Evolutionary conservation across 768 basidiomycete genomes (phyloP).

Genomic region (Terana coerulea): DNA sequence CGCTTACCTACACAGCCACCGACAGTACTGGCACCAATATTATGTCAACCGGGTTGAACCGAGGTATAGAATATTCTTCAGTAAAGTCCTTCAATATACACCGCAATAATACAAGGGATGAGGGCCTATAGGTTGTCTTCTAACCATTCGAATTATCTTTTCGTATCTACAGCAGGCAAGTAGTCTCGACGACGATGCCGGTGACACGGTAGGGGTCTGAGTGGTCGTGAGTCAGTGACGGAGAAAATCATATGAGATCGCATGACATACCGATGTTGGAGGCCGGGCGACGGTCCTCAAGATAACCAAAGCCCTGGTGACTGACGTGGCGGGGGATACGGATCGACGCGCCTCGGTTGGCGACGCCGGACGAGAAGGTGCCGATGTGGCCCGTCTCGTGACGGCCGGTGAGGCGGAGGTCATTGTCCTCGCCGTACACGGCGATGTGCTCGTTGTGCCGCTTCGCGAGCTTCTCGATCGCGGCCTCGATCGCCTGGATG

Average conservation of each 20-base stretch:
- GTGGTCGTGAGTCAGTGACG: constrained; percentile 5
- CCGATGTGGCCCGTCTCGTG: constrained; percentile 98
- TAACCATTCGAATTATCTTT: background rate
- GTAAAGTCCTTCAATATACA: constrained; percentile 5
- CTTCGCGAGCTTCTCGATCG: constrained; percentile 89
- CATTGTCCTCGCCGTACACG: constrained; percentile 98
- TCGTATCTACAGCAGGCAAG: constrained; percentile 39
- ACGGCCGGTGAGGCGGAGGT: constrained; percentile 89
- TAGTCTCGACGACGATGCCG: constrained; percentile 84
- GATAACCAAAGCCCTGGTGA: constrained; percentile 89
- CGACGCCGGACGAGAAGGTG: constrained; percentile 89
- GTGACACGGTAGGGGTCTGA: constrained; percentile 95
- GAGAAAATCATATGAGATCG: background rate
- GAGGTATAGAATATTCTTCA: background rate
- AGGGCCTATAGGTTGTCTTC: background rate
- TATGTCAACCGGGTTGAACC: background rate
- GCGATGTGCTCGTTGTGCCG: constrained; percentile 94
- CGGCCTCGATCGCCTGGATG: constrained; percentile 86
- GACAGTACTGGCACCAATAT: no score
- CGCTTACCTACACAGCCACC: no score
- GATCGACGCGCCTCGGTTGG: constrained; percentile 95
- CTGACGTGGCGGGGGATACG: constrained; percentile 95
- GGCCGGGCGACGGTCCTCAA: constrained; percentile 95
- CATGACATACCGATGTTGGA: constrained; percentile 85
- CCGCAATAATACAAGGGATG: constrained; percentile 6